A percentile compares a stretch with the other conserved stretches of the same genome.
phyloP scores from a whole-genome alignment of 257 asterid genomes.

The Solanum chaucha region DNA sequence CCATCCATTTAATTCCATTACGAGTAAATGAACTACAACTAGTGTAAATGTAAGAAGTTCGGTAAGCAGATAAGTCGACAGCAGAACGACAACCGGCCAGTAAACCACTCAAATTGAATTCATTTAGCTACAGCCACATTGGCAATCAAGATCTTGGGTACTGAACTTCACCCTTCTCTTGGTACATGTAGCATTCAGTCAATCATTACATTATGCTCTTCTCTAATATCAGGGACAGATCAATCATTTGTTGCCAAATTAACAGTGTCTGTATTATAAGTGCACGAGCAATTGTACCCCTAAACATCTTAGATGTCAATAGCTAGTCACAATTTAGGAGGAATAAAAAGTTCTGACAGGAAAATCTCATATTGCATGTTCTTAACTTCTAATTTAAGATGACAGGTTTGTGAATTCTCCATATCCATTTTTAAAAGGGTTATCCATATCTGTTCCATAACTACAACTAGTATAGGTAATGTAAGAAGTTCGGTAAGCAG shows the following conservation, averaged over 20 bases:
- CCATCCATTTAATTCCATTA: not conserved
- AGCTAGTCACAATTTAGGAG: not conserved
- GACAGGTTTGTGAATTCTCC: no score
- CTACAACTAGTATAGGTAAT: no score
- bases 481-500: no score
- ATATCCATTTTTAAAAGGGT: no score
- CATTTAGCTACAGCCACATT: conserved; percentile 37
- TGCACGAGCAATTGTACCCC: not conserved
- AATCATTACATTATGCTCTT: not conserved
- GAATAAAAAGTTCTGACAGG: not conserved
- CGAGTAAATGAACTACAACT: not conserved
- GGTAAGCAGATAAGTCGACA: conserved; percentile 31
- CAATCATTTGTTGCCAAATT: not conserved
- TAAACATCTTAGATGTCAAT: not conserved
- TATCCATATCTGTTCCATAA: no score
- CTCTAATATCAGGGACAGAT: not conserved
- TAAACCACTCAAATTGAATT: conserved; percentile 20
- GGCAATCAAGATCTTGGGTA: conserved; percentile 43
- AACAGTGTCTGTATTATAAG: not conserved
- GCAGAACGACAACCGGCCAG: conserved; percentile 50
- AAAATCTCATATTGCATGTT: not conserved
- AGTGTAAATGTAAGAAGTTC: conserved; percentile 3
- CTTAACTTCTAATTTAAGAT: not conserved
- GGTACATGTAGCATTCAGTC: conserved; percentile 35
- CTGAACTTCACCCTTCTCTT: conserved; percentile 18